Evolutionary conservation across 345 rosid species (phyloP), one percentile per base, ranked within the genome.

Genomic region (Dimocarpus longan): DNA sequence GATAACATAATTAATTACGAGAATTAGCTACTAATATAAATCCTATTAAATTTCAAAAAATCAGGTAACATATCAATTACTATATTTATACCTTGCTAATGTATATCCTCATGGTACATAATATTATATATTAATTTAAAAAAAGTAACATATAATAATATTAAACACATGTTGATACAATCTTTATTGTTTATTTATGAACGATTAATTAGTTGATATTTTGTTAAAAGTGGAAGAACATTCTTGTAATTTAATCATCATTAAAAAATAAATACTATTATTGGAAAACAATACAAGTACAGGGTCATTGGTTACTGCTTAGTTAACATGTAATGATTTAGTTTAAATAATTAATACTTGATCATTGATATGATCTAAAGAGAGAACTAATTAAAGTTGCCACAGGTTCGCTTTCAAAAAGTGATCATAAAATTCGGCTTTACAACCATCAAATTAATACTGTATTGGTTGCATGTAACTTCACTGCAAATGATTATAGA

Each of bases 401-500:
- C 64, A 10, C 46, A 28, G 43, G 42, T 43, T 63, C 59, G 26
- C 44, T 63, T 43, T 63, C 60, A 62, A 63, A 74, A 43, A 54
- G 59, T 24, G 1, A 71, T 16, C 62, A 32, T 13, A 6, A 73
- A 24, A 19, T 73, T 42, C 44, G 50, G 68, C 42, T 10, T 43
- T 54, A 43, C 18, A 40, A 42, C 66, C 21, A 2, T 62, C 19
- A 54, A 54, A 54, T 54, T n/a, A 57, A 57, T 37, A 19, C 21
- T 57, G 18, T 26, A 54, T 46, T 62, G 26, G 57, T 74, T 46
- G 70, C 67, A 75, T 44, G 60, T 75, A 10, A 26, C 50, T 64
- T 75, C 62, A 18, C 70, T 48, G 28, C 46, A 39, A 76, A 21
- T 54, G 71, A 65, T 76, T 60, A n/a, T 22, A n/a, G 4, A 60